Evolutionary conservation across 768 basidiomycete species (phyloP), one percentile per base, ranked within the genome.

Genomic region (Leccinum incarnatum): DNA sequence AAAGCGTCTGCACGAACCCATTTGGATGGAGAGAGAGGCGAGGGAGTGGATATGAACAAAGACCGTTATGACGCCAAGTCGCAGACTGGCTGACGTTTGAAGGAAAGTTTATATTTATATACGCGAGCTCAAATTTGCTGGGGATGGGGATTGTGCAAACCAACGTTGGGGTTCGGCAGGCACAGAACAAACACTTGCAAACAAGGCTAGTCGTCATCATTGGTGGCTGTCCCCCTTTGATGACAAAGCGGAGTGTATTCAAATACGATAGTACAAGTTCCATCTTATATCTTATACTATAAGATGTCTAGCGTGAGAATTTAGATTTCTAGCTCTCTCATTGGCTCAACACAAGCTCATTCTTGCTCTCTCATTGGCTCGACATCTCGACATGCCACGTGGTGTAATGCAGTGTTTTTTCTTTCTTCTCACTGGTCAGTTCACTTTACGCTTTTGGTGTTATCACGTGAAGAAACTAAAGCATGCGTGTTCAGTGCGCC

Each of bases 1-100:
- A 17, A 45, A 11, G 51, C 5, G 36, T 19, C 10, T 2, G 56
- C 19, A 71, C 77, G 23, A 59, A 82, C 80, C 71, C 81, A 80
- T 81, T 66, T 40, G 2, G 30, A 21, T n/a, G 11, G 4, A 25
- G 48, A 32, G 59, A 57, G 59, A 57, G 54, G 58, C 54, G 53
- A 61, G 32, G 32, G 52, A 34, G 52, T 8, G 46, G 47, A 23
- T 27, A 48, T 27, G 34, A 45, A 62, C 52, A 71, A 66, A 29
- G 72, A 73, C 29, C 50, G 73, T 74, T 59, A 37, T 51, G 73
- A 69, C 62, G 51, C 63, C 67, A 6, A 60, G 72, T 72, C 67
- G 23, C 67, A 60, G 63, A 75, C 68, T 25, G 54, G 58, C 50
- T 2, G 67, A 61, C 73, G 73, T 73, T 74, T 64, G 42, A 51